These are phyloP conservation scores for Tuber borchii DNA, from an alignment of 495 filamentous ascomycete species.

Conservation along the genomic window DNA sequence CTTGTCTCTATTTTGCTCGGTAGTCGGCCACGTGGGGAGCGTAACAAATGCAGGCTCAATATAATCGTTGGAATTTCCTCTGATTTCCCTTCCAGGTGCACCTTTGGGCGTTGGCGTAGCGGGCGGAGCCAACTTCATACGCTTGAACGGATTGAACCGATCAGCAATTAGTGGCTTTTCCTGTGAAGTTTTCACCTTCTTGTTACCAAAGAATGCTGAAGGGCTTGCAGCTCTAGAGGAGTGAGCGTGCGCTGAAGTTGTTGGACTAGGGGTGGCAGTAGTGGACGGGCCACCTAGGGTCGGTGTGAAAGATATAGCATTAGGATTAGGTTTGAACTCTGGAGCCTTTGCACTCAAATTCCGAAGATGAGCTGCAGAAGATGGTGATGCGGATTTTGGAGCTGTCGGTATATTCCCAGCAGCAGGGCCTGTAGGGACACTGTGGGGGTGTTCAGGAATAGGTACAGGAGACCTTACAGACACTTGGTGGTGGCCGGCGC, in stretches of 20 bases:
- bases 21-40: conserved; percentile 57
- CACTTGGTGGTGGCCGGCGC: conserved; percentile 27
- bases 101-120: conserved; percentile 16
- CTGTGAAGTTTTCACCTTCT: conserved; percentile 50
- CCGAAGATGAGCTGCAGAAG: conserved; percentile 44
- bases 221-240: conserved; percentile 54
- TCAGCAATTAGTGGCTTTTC: conserved; percentile 54
- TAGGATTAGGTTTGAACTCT: conserved; percentile 67
- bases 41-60: conserved; percentile 61
- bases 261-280: conserved; percentile 51
- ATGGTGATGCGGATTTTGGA: conserved; percentile 32
- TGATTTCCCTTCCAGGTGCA: conserved; percentile 14
- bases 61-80: conserved; percentile 53
- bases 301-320: conserved; percentile 60
- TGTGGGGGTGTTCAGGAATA: conserved; percentile 38
- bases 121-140: conserved; percentile 53
- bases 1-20: conserved; percentile 53
- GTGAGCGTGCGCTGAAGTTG: conserved; percentile 45
- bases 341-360: conserved; percentile 62
- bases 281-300: conserved; percentile 45
- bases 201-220: conserved; percentile 56
- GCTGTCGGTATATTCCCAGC: conserved; percentile 27
- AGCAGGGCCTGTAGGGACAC: conserved; percentile 37
- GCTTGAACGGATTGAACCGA: conserved; percentile 62
- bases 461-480: conserved; percentile 33